Evolutionary conservation across 257 asterid species (phyloP).

Genomic region (Scutellaria galericulata): DNA sequence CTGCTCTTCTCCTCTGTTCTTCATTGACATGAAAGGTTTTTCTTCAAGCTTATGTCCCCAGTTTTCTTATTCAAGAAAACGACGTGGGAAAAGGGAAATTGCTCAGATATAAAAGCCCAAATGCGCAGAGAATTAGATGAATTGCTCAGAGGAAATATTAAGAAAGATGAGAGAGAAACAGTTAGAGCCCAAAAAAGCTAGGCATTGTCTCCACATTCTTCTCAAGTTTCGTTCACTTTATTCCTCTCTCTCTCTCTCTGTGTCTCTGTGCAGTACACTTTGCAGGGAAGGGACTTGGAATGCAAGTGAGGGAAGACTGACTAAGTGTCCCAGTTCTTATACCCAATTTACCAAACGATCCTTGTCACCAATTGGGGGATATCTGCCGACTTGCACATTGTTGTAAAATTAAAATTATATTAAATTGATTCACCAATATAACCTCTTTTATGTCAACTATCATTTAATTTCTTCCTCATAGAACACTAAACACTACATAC

Average conservation of each 20-base stretch:
- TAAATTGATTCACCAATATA: too few species aligned
- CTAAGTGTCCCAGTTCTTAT: conserved; percentile 46
- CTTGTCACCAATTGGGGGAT: conserved; percentile 39
- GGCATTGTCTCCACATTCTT: conserved; percentile 43
- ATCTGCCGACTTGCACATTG: too few species aligned
- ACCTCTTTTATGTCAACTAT: too few species aligned
- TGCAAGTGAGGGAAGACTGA: conserved; percentile 72
- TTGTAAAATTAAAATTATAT: too few species aligned
- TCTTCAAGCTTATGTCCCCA: not conserved
- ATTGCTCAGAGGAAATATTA: conserved; percentile 26
- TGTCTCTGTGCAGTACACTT: conserved; percentile 55
- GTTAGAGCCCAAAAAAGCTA: conserved; percentile 32
- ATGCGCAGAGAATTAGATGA: conserved; percentile 32
- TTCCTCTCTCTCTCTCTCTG: conserved; percentile 49
- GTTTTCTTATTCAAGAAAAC: conserved; percentile 33
- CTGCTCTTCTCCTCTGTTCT: conserved; percentile 72
- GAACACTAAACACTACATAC: too few species aligned
- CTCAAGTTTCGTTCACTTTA: conserved; percentile 44
- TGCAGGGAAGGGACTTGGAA: conserved; percentile 90
- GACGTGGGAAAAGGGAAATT: conserved; percentile 38
- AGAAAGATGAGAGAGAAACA: conserved; percentile 35
- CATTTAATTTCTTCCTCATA: too few species aligned
- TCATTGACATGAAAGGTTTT: conserved; percentile 37
- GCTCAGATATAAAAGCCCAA: conserved; percentile 31
- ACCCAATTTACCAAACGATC: conserved; percentile 67